Base-by-base conservation (phyloP, 257 asterid genomes). In the Echites panduratus region DNA sequence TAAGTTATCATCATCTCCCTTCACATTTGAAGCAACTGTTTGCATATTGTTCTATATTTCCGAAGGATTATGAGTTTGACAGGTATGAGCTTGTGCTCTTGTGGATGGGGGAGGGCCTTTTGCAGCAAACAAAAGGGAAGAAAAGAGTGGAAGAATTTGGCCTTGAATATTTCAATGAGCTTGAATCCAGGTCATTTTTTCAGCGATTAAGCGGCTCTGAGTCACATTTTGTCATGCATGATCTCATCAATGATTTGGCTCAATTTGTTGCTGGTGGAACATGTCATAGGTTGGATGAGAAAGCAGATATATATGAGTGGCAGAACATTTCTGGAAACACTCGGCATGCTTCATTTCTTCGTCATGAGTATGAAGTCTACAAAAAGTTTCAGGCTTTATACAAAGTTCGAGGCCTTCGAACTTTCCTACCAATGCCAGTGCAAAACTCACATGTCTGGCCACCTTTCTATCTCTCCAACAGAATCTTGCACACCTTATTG, bases 21-120 rank as follows among this genome's bases (percentile, higher is more conserved):
- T 41, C 80, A 20, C 50, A 77, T 64, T 70, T 76, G 79, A 80
- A 80, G 64, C 76, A 70, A 49, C 64, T 70, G 65, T 80, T 80
- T 68, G 81, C 74, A 11, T 80, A 76, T 43, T 80, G 79, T 58
- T 76, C 81, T 4, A 75, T 80, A 27, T 73, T 76, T 61, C 84
- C 84, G 1, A 73, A 76, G 48, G 80, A 70, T 47, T 77, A 68
- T 52, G 73, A 76, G 62, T 73, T 77, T 57, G 54, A 64, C 49
- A 76, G 40, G 70, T 22, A 50, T 38, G 79, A 77, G 40, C 68
- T 80, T 52, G 81, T 80, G 52, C 70, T 69, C 59, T 68, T 73
- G 20, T 80, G 81, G 84, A 80, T 80, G 84, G 84, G 76, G 0
- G 79, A 80, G 70, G 81, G 81, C 8, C 77, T 80, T 70, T 68